Conservation (phyloP, 2,329 filamentous ascomycete genomes). For the Phoma herbarum region DNA sequence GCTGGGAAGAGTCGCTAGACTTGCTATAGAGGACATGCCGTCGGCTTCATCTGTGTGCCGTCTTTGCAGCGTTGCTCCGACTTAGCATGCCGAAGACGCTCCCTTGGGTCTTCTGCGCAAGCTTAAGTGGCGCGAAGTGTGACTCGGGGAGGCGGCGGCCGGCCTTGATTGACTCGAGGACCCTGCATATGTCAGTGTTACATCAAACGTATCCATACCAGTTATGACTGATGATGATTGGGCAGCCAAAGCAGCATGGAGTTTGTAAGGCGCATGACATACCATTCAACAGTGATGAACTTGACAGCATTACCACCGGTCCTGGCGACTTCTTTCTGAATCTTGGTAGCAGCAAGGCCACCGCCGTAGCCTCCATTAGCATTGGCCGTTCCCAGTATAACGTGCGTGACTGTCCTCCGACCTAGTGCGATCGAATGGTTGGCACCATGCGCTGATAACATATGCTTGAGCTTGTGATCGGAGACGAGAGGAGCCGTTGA, state of each 20-base stretch:
- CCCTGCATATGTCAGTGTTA: constrained; percentile 60
- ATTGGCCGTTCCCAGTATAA: constrained; percentile 71
- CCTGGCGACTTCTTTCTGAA: constrained; percentile 79
- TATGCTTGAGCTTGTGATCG: constrained; percentile 83
- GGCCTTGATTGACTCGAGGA: constrained; percentile 81
- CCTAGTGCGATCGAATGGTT: constrained; percentile 74
- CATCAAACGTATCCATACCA: not conserved
- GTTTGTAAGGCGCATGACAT: constrained; percentile 24
- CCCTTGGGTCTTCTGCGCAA: constrained; percentile 38
- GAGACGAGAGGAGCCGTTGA: constrained; percentile 83
- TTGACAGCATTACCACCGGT: constrained; percentile 75
- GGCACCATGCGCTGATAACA: constrained; percentile 79
- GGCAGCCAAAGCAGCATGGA: not conserved
- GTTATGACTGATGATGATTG: not conserved
- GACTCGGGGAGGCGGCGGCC: constrained; percentile 79
- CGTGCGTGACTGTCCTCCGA: constrained; percentile 80
- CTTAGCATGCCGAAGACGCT: constrained; percentile 35
- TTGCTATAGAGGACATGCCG: constrained; percentile 2
- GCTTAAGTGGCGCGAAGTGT: constrained; percentile 64
- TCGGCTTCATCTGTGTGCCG: constrained; percentile 22
- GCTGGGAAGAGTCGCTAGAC: constrained; percentile 1
- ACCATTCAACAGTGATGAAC: constrained; percentile 84
- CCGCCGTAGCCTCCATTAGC: constrained; percentile 68
- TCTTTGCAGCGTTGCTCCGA: constrained; percentile 8
- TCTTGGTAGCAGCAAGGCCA: constrained; percentile 77